These are phyloP conservation scores for Pisolithus marmoratus DNA, from an alignment of 768 basidiomycete genomes.

Conservation along the genomic window DNA sequence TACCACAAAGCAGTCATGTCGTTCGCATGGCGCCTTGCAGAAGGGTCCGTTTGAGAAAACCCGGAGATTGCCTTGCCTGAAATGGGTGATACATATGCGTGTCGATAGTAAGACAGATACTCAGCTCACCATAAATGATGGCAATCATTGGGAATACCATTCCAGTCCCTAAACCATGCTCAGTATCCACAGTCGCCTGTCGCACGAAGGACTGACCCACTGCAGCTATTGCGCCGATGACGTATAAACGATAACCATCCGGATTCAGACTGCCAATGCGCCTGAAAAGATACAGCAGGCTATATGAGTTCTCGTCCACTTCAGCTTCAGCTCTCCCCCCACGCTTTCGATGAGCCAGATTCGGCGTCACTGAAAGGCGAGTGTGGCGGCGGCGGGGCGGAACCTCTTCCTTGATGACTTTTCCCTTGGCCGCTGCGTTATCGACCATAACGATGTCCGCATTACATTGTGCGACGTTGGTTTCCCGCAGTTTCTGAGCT, in stretches of 20 bases:
- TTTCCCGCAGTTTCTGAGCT: slow-evolving; percentile 75
- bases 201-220: slow-evolving; percentile 23
- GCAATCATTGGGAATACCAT: slow-evolving; percentile 70
- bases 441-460: slow-evolving; percentile 9
- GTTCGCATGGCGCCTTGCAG: background rate
- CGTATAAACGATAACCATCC: slow-evolving; percentile 53
- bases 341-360: slow-evolving; percentile 51
- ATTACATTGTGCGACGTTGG: slow-evolving; percentile 25
- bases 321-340: slow-evolving; percentile 28
- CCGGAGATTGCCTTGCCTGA: background rate
- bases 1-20: slow-evolving; percentile 66
- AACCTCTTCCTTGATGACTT: slow-evolving; percentile 51
- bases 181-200: background rate
- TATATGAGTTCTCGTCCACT: slow-evolving; percentile 33
- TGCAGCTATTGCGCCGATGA: slow-evolving; percentile 51
- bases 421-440: slow-evolving; percentile 42
- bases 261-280: slow-evolving; percentile 65
- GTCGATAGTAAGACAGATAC: background rate
- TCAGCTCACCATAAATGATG: slow-evolving; percentile 49
- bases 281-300: slow-evolving; percentile 56
- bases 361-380: slow-evolving; percentile 57
- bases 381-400: slow-evolving; percentile 44
- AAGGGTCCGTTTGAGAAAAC: background rate
- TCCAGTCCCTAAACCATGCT: slow-evolving; percentile 37
- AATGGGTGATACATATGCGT: no score